Evolutionary conservation across 2,329 filamentous ascomycete species (phyloP), one percentile per base, ranked within the genome.

Genomic region (Didymella pomorum): DNA sequence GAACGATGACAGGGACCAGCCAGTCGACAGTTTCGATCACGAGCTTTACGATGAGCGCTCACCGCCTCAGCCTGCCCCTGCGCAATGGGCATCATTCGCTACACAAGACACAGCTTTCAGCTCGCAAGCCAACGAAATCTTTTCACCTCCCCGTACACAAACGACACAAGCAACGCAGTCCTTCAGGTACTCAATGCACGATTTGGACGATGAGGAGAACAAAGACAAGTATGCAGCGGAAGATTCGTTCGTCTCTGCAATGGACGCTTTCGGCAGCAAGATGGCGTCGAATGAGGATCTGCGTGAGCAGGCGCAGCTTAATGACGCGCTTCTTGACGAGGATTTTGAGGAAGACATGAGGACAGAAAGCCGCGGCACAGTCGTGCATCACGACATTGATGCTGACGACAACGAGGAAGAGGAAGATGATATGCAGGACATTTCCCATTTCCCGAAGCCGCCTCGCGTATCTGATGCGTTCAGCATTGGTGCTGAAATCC

Each of bases 181-280:
- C 1, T 73, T 75, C 47, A 56, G 63, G 43, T 63, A 59, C 26
- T 74, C 68, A 2, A 60, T 69, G 29, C 58, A 67, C 25, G 57
- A 61, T 18, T 37, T 58, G 14, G 58, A 60, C 0, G 66, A 68
- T 2, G 70, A 71, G 5, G 58, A 46, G 4, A 23, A 50, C 4
- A 54, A 56, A 1, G 68, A 67, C 18, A 55, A 55, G 42, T 71
- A 66, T 63, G 72, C 70, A 63, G 75, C 64, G 66, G 72, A 79
- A 47, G 80, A 81, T 49, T 81, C 80, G 1, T 83, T 83, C 58
- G 78, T 81, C 16, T 83, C 81, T 11, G 81, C 81, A 2, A 79
- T 79, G 46, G 80, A 82, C 59, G 78, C 71, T 10, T 70, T 78
- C 20, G 67, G 68, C 18, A 74, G 72, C 65, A 72, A 73, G 55